phyloP scores from a whole-genome alignment of 805 yeast genomes.

The Wickerhamomyces bovis region DNA sequence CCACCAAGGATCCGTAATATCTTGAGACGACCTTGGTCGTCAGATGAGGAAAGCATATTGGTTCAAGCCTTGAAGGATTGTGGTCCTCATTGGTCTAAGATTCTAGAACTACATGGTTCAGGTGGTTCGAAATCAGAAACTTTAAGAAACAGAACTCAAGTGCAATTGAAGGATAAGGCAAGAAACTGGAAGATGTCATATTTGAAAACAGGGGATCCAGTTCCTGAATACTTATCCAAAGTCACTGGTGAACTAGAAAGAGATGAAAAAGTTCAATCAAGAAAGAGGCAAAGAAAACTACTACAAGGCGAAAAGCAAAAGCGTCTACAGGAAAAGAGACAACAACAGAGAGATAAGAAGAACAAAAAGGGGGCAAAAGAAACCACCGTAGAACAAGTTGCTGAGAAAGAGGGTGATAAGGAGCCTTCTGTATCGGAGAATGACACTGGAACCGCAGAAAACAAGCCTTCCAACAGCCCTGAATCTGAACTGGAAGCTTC shows the following conservation, averaged over 20 bases:
- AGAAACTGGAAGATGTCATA: slow-evolving; percentile 91
- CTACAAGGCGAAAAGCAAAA: slow-evolving; percentile 5
- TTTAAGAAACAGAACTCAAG: slow-evolving; percentile 81
- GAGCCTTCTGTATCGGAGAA: background rate
- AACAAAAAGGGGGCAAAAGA: background rate
- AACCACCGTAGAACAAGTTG: no score
- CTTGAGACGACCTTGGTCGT: slow-evolving; percentile 73
- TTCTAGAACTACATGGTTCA: slow-evolving; percentile 85
- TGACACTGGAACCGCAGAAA: background rate
- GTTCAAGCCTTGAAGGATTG: slow-evolving; percentile 68
- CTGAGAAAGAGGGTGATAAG: background rate
- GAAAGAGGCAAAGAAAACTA: slow-evolving; percentile 16
- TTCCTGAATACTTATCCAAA: slow-evolving; percentile 72
- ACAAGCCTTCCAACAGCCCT: background rate
- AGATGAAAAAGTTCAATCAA: slow-evolving; percentile 35
- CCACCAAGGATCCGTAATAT: slow-evolving; percentile 23
- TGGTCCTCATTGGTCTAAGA: slow-evolving; percentile 94
- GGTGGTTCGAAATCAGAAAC: slow-evolving; percentile 85
- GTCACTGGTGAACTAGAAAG: slow-evolving; percentile 85
- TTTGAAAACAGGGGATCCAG: slow-evolving; percentile 63
- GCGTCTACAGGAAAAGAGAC: background rate
- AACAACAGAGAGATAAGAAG: background rate
- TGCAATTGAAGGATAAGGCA: slow-evolving; percentile 94
- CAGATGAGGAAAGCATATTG: slow-evolving; percentile 82
- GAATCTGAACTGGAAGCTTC: no score